Evolutionary conservation across 192 early-diverging fungal species (phyloP), one percentile per base, ranked within the genome.

Genomic region (Entomortierella chlamydospora): DNA sequence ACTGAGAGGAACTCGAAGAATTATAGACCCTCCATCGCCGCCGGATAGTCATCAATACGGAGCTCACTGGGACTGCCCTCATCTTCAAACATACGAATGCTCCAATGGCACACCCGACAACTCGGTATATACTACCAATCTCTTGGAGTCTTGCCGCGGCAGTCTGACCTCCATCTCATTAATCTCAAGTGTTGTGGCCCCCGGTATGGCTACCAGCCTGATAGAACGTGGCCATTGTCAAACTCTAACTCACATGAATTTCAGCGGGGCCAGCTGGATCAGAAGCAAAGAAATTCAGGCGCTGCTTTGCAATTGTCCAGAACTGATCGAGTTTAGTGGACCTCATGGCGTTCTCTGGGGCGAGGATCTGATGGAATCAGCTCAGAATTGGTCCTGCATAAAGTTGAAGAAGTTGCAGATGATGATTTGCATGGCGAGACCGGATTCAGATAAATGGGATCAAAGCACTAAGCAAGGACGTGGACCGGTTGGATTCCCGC

Each of bases 391-490:
- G 69, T 34, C 60, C 43, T 71, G 69, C 20, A 10, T 61, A 15
- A 62, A 62, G 18, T 39, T 71, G 30, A 51, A 47, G 13, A 33
- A 25, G 22, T 29, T 71, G 11, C 49, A 47, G 30, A 9, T 71
- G n/a, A 28, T 71, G 51, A 29, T 71, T 28, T 61, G 69, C 41
- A 33, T 71, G 41, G 69, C 69, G 15, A 52, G 69, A 49, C 69
- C 69, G 3, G 69, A 71, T 57, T 71, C 69, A n/a, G 69, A 37
- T 11, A 23, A 56, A 11, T 71, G 69, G 69, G 69, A 71, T 15
- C 53, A 51, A 18, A 66, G 64, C 12, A n/a, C 25, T 5, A 3
- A 25, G n/a, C 47, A 51, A 12, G 64, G 64, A 8, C 52, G 34
- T 17, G 52, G 22, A 18, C 59, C 60, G 0, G 33, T 71, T 0